phyloP scores from a whole-genome alignment of 495 filamentous ascomycete genomes.

The Parathielavia hyrcaniae region DNA sequence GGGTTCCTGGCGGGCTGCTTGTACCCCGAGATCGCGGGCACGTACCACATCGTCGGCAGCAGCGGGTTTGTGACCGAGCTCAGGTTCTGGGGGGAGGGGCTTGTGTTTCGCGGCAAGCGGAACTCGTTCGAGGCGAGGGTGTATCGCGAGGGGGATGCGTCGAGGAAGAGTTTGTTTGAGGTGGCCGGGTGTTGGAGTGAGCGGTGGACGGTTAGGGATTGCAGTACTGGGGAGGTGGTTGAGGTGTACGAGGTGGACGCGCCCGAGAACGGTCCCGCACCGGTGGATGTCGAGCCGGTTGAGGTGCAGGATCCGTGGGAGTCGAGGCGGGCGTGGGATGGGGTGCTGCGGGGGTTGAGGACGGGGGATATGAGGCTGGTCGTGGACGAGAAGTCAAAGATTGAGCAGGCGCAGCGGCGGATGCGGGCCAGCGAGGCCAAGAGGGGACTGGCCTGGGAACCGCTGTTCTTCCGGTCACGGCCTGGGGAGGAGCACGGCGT shows the following conservation, averaged over 20 bases:
- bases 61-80: constrained; percentile 37
- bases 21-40: constrained; percentile 40
- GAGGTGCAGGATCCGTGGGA: constrained; percentile 43
- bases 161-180: constrained; percentile 28
- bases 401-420: constrained; percentile 45
- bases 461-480: constrained; percentile 42
- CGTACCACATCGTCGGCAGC: constrained; percentile 33
- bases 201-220: constrained; percentile 35
- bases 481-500: constrained; percentile 24
- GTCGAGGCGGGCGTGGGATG: constrained; percentile 38
- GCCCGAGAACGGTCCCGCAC: constrained; percentile 24
- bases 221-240: constrained; percentile 28
- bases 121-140: constrained; percentile 33
- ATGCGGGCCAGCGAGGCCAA: constrained; percentile 57
- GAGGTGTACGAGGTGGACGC: constrained; percentile 32
- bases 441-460: constrained; percentile 53
- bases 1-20: constrained; percentile 39
- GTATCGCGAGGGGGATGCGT: constrained; percentile 20
- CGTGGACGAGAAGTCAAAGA: constrained; percentile 32
- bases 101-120: constrained; percentile 29
- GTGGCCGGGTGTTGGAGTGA: constrained; percentile 39
- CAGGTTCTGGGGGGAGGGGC: constrained; percentile 34
- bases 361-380: constrained; percentile 36
- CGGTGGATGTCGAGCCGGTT: constrained; percentile 24
- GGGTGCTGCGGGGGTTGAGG: constrained; percentile 31